Conservation (phyloP, 768 basidiomycete genomes). For the Pleurotus platypus region DNA sequence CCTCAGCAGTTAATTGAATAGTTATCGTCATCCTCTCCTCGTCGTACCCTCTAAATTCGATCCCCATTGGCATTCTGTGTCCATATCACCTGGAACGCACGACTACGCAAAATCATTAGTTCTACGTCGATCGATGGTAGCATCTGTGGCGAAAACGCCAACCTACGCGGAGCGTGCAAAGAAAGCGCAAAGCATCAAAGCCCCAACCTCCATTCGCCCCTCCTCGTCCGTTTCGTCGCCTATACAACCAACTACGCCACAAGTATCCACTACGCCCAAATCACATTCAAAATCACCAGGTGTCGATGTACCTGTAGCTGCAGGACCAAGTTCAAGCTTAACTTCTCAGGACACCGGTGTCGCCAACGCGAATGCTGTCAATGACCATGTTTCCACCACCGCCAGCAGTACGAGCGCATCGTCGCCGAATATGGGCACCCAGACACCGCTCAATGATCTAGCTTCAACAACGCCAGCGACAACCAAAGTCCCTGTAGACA, state of each 20-base stretch:
- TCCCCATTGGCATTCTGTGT: too few species aligned
- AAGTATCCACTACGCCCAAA: constrained; percentile 8
- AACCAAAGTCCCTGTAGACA: constrained; percentile 18
- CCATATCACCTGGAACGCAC: too few species aligned
- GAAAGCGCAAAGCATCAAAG: constrained; percentile 38
- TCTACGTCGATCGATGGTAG: constrained; percentile 2
- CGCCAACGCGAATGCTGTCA: constrained; percentile 3
- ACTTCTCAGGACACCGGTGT: constrained; percentile 4
- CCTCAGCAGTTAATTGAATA: too few species aligned
- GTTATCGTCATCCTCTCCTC: too few species aligned
- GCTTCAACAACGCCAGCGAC: not conserved
- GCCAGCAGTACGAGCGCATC: constrained; percentile 8
- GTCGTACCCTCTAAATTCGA: too few species aligned
- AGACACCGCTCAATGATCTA: not conserved
- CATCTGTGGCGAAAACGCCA: constrained; percentile 17
- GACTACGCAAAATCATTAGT: not conserved
- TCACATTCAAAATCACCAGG: not conserved
- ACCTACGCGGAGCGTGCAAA: constrained; percentile 54
- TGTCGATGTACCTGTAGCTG: constrained; percentile 9
- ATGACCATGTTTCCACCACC: constrained; percentile 10
- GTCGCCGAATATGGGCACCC: not conserved
- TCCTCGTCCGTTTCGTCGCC: constrained; percentile 7
- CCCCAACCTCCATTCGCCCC: constrained; percentile 18
- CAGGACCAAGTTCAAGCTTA: not conserved
- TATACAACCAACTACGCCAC: constrained; percentile 1